phyloP scores from a whole-genome alignment of 805 yeast species.

The Debaryomyces hansenii region DNA sequence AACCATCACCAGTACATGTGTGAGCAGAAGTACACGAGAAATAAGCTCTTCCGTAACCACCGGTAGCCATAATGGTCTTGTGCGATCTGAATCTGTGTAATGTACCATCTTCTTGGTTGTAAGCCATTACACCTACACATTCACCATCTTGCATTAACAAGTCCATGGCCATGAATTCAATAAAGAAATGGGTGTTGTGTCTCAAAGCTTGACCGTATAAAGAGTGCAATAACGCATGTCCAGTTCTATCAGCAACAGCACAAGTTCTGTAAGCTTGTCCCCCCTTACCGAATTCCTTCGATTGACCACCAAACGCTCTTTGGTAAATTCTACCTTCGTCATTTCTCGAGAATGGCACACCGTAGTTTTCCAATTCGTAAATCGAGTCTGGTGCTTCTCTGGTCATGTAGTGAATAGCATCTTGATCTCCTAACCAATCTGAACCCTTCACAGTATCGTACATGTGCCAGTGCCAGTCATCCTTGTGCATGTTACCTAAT shows the following conservation, averaged over 20 bases:
- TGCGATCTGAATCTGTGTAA: constrained; percentile 96
- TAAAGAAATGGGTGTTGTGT: constrained; percentile 96
- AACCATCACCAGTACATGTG: constrained; percentile 99
- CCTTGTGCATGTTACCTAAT: constrained; percentile 95
- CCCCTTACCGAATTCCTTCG: constrained; percentile 93
- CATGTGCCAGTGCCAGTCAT: constrained; percentile 99
- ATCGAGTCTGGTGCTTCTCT: constrained; percentile 95
- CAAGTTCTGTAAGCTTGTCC: constrained; percentile 99
- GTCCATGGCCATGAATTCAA: constrained; percentile 95
- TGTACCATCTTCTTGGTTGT: constrained; percentile 98
- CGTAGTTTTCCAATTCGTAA: constrained; percentile 95
- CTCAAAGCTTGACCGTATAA: constrained; percentile 94
- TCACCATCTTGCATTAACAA: constrained; percentile 91
- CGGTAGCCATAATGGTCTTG: constrained; percentile 95
- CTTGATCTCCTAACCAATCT: constrained; percentile 99
- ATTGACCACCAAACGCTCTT: constrained; percentile 98
- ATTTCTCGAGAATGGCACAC: constrained; percentile 97
- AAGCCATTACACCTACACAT: constrained; percentile 95
- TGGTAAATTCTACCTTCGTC: constrained; percentile 96
- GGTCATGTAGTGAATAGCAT: constrained; percentile 98
- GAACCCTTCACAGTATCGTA: constrained; percentile 99
- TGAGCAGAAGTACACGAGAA: constrained; percentile 99
- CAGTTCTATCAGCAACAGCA: constrained; percentile 99
- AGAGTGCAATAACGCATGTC: constrained; percentile 94
- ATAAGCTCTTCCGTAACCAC: constrained; percentile 98